Evolutionary conservation across 371 early-diverging fungal species (phyloP), one percentile per base, ranked within the genome.

Genomic region (Haplosporangium sp.): DNA sequence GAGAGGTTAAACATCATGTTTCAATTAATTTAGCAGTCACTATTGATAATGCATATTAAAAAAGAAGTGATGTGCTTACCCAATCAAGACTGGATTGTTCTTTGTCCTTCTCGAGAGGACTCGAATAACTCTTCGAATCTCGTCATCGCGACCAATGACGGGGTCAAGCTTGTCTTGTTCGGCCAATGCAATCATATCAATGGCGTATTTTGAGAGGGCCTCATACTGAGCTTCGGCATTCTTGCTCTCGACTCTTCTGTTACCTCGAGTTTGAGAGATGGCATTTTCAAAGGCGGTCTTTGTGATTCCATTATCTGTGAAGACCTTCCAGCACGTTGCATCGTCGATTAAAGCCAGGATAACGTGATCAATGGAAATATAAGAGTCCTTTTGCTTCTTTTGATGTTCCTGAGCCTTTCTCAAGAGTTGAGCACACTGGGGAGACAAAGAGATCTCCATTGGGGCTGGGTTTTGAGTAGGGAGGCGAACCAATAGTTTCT

Each of bases 201-300:
- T 90, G 15, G 97, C 98, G 85, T 98, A 99, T 77, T 99, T 96
- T 59, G 89, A 87, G 17, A 99, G 88, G 4, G 97, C 96, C 60
- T 91, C 88, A 67, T 93, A 86, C 78, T 95, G 92, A 19, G 92
- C 92, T 79, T 98, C 98, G 37, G 96, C 96, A 62, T 87, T 91
- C 81, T 92, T 91, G 48, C 92, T 90, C 63, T 95, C 95, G 20
- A 97, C 96, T 37, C 91, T 90, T 34, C 93, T 89, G 74, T 88
- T 93, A 19, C 98, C 98, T 40, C 97, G 89, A 6, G 94, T 86
- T 82, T 93, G 90, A n/a, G 88, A 79, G 13, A 97, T 88, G 10
- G 94, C 93, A n/a, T 86, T 85, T 83, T 95, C 91, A 17, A 98
- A 74, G 1, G 92, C 83, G 57, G 92, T 90, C 75, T 89, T 91